Evolutionary conservation across 495 filamentous ascomycete genomes (phyloP).

Genomic region (Talaromyces borbonicus): DNA sequence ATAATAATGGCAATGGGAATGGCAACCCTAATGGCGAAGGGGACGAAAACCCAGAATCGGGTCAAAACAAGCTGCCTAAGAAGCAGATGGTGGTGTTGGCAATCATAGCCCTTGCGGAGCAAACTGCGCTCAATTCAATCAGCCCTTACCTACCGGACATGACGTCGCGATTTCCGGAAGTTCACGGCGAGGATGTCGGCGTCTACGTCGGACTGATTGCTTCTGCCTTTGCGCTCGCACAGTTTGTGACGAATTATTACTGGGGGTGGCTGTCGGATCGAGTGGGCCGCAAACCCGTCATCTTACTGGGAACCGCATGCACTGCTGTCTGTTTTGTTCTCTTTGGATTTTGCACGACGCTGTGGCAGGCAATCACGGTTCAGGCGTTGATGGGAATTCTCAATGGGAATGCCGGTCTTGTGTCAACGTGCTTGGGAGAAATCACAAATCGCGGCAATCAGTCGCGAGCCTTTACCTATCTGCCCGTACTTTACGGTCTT

Average conservation of each 20-base stretch:
- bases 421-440: slow-evolving; percentile 88
- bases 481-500: slow-evolving; percentile 87
- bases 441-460: slow-evolving; percentile 94
- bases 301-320: slow-evolving; percentile 74
- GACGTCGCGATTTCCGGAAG: slow-evolving; percentile 75
- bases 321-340: slow-evolving; percentile 72
- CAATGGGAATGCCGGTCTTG: slow-evolving; percentile 82
- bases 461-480: slow-evolving; percentile 78
- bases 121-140: slow-evolving; percentile 93
- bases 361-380: slow-evolving; percentile 73
- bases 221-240: slow-evolving; percentile 82
- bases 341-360: slow-evolving; percentile 78
- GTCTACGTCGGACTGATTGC: slow-evolving; percentile 86
- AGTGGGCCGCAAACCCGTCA: slow-evolving; percentile 86
- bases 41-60: slow-evolving; percentile 38
- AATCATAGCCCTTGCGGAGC: slow-evolving; percentile 81
- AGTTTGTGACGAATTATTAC: slow-evolving; percentile 83
- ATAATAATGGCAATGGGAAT: no score
- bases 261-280: slow-evolving; percentile 90
- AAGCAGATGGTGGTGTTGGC: slow-evolving; percentile 78
- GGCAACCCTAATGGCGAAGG: slow-evolving; percentile 17
- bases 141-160: slow-evolving; percentile 93
- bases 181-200: slow-evolving; percentile 59
- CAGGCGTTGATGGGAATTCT: slow-evolving; percentile 86
- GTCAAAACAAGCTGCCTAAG: slow-evolving; percentile 53